These are phyloP conservation scores for Coemansia sp. DNA, from an alignment of 192 early-diverging fungal genomes.

Conservation along the genomic window DNA sequence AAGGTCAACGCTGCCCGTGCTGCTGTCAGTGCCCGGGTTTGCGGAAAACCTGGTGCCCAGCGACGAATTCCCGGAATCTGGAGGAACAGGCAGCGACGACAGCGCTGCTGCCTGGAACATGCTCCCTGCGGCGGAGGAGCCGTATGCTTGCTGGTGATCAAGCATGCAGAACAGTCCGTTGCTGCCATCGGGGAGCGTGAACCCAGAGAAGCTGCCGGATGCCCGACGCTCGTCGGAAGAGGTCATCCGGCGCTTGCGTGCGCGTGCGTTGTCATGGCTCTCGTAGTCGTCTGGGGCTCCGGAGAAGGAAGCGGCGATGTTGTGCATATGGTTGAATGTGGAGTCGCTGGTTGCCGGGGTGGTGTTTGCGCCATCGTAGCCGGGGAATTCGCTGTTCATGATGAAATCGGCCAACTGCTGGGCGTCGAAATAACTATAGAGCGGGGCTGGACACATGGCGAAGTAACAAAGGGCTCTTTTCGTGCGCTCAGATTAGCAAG, in stretches of 20 bases:
- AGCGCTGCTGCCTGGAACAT: conserved; percentile 9
- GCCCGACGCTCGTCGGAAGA: conserved; percentile 45
- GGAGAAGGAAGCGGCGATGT: conserved; percentile 24
- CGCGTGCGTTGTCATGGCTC: conserved; percentile 49
- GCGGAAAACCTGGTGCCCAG: conserved; percentile 17
- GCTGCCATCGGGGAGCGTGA: conserved; percentile 29
- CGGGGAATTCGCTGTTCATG: conserved; percentile 54
- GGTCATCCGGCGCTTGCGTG: conserved; percentile 53
- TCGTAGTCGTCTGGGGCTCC: conserved; percentile 45
- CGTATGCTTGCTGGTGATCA: conserved; percentile 27
- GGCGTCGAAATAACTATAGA: conserved; percentile 58
- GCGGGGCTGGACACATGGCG: conserved; percentile 44
- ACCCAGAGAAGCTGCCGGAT: conserved; percentile 14
- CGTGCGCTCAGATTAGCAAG: neutral
- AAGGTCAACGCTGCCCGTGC: neutral
- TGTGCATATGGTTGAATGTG: conserved; percentile 25
- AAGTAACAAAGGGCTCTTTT: neutral
- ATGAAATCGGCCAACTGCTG: conserved; percentile 55
- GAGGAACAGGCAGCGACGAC: conserved; percentile 37
- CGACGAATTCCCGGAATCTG: conserved; percentile 29
- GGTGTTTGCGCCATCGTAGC: conserved; percentile 42
- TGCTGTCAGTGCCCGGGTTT: conserved; percentile 12
- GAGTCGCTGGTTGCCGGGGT: conserved; percentile 27
- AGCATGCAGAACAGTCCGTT: conserved; percentile 44
- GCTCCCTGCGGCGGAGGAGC: neutral